Evolutionary conservation across 768 basidiomycete species (phyloP).

Genomic region (Kondoa subrosea): DNA sequence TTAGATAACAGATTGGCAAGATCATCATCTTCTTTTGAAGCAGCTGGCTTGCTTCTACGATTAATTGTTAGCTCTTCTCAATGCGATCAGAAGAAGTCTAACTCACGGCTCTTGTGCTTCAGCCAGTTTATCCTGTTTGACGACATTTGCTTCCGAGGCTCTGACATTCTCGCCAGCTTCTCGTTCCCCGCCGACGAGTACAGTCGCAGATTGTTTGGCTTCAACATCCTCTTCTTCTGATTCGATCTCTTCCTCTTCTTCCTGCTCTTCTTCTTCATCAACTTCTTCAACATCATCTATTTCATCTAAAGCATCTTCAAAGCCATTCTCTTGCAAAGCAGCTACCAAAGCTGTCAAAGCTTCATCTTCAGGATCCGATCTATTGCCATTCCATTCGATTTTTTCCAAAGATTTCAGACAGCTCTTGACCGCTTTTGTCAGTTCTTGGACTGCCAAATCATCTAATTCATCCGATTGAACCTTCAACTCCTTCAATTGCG

Average conservation of each 20-base stretch:
- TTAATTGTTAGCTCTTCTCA: background rate
- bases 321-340: constrained; percentile 51
- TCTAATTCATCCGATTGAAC: constrained; percentile 89
- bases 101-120: constrained; percentile 1
- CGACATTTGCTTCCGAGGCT: constrained; percentile 13
- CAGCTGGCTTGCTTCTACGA: constrained; percentile 4
- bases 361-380: constrained; percentile 49
- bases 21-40: constrained; percentile 30
- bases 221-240: constrained; percentile 19
- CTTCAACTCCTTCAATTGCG: constrained; percentile 54
- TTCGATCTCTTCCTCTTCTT: constrained; percentile 4
- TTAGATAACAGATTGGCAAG: constrained; percentile 54
- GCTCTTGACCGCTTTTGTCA: constrained; percentile 49
- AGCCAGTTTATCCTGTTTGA: constrained; percentile 14
- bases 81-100: background rate
- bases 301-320: constrained; percentile 26
- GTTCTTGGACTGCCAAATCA: constrained; percentile 45
- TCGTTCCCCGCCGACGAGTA: constrained; percentile 38
- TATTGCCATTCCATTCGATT: constrained; percentile 72
- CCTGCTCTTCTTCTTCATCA: background rate
- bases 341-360: constrained; percentile 63
- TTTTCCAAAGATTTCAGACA: constrained; percentile 46
- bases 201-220: constrained; percentile 21
- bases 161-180: constrained; percentile 30
- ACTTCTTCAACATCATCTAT: constrained; percentile 21